Evolutionary conservation across 2,329 filamentous ascomycete species (phyloP).

Genomic region (Calonectria hawksworthii): DNA sequence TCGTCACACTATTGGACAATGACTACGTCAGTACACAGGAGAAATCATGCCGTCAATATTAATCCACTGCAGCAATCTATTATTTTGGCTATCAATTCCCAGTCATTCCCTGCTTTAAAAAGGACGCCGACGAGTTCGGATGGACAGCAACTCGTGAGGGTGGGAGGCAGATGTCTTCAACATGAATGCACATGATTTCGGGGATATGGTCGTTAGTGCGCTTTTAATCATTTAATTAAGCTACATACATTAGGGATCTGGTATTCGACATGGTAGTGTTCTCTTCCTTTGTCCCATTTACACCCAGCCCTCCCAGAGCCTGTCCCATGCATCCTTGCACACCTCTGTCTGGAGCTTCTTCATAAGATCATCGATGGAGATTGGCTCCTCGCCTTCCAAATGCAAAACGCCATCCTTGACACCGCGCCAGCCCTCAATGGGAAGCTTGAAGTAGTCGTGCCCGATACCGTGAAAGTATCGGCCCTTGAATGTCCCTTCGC

Average conservation of each 20-base stretch:
- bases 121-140: too few species aligned
- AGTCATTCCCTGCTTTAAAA: too few species aligned
- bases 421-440: conserved; percentile 36
- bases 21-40: too few species aligned
- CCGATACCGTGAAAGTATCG: conserved; percentile 30
- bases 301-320: conserved; percentile 22
- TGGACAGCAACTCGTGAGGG: too few species aligned
- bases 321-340: conserved; percentile 33
- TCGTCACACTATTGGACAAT: too few species aligned
- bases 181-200: too few species aligned
- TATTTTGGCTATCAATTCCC: too few species aligned
- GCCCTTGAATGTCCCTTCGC: conserved; percentile 16
- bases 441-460: conserved; percentile 34
- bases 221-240: neutral
- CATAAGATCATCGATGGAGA: conserved; percentile 34
- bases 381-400: conserved; percentile 35
- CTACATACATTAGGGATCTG: neutral
- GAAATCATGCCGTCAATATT: too few species aligned
- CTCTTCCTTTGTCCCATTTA: neutral
- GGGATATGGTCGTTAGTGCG: too few species aligned
- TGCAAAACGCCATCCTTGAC: conserved; percentile 34
- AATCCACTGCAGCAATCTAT: too few species aligned
- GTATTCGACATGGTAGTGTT: neutral
- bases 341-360: conserved; percentile 29
- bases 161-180: too few species aligned